phyloP scores from a whole-genome alignment of 257 asterid genomes.

The Solanum phureja region DNA sequence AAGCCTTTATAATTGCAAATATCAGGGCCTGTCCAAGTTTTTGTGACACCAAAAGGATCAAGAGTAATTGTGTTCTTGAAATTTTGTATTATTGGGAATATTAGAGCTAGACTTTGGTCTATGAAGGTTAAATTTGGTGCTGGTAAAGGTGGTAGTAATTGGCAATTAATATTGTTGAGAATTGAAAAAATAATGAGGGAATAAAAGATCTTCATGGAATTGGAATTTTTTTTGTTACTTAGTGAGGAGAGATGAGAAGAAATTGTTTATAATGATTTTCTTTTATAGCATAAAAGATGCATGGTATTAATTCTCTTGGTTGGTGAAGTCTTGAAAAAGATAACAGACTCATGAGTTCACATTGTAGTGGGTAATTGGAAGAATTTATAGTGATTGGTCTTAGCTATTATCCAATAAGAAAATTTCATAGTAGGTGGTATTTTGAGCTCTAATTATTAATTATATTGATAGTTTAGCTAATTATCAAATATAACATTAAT shows the following conservation, averaged over 20 bases:
- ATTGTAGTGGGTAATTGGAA: neutral
- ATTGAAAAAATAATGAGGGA: neutral
- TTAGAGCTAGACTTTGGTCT: slow-evolving; percentile 46
- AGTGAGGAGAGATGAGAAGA: neutral
- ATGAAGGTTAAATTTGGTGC: neutral
- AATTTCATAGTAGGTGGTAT: neutral
- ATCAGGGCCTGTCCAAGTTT: slow-evolving; percentile 53
- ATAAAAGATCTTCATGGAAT: neutral
- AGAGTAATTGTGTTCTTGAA: slow-evolving; percentile 42
- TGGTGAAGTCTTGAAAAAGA: neutral
- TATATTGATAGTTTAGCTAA: neutral
- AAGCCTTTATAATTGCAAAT: slow-evolving; percentile 64
- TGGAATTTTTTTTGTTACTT: neutral
- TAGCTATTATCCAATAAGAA: neutral
- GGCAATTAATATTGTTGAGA: neutral
- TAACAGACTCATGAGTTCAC: neutral
- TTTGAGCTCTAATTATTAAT: neutral
- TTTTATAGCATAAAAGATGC: neutral
- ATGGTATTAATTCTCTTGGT: neutral
- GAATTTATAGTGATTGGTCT: neutral
- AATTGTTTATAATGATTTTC: neutral
- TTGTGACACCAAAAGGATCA: slow-evolving; percentile 58
- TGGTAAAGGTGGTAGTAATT: neutral
- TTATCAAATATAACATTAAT: neutral
- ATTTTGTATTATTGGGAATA: slow-evolving; percentile 52